Percentiles rank a stretch among this genome's conserved stretches.
These are phyloP conservation scores for Dothideomycetes sp. DNA, from an alignment of 2,329 filamentous ascomycete species.

Conservation along the genomic window DNA sequence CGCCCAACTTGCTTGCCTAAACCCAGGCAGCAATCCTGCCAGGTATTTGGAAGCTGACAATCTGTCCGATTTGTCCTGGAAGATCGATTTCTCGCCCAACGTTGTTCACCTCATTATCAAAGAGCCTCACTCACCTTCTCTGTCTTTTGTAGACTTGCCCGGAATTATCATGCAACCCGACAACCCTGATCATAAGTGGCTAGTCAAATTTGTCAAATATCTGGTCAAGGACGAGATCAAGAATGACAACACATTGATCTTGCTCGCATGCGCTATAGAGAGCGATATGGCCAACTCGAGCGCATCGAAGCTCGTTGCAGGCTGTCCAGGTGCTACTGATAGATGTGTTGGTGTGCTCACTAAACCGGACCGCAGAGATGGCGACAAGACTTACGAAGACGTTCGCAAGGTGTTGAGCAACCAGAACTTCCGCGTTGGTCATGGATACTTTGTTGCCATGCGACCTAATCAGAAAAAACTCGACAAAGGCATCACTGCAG, in stretches of 20 bases:
- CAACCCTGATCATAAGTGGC: slow-evolving; percentile 48
- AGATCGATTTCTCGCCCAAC: slow-evolving; percentile 71
- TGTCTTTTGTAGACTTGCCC: slow-evolving; percentile 78
- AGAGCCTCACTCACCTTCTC: slow-evolving; percentile 56
- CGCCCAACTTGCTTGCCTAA: slow-evolving; percentile 69
- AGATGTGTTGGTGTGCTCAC: slow-evolving; percentile 54
- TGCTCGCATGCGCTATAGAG: slow-evolving; percentile 69
- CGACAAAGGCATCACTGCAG: slow-evolving; percentile 31
- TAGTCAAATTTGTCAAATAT: slow-evolving; percentile 62
- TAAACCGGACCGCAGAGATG: slow-evolving; percentile 64
- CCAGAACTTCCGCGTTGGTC: slow-evolving; percentile 49
- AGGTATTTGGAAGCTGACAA: slow-evolving; percentile 22
- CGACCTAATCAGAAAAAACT: slow-evolving; percentile 46
- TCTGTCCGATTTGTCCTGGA: slow-evolving; percentile 12
- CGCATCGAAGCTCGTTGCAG: slow-evolving; percentile 39
- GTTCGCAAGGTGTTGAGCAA: slow-evolving; percentile 37
- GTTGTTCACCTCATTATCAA: slow-evolving; percentile 66
- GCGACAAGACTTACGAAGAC: slow-evolving; percentile 30
- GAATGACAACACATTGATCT: slow-evolving; percentile 59
- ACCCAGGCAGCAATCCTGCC: slow-evolving; percentile 44
- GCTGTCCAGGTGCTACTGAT: slow-evolving; percentile 25
- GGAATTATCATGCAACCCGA: slow-evolving; percentile 66
- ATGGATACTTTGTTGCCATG: slow-evolving; percentile 72
- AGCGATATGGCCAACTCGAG: slow-evolving; percentile 66
- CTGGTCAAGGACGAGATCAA: slow-evolving; percentile 60